Evolutionary conservation across 768 basidiomycete species (phyloP), one percentile per base, ranked within the genome.

Genomic region (Tricholoma terreum): DNA sequence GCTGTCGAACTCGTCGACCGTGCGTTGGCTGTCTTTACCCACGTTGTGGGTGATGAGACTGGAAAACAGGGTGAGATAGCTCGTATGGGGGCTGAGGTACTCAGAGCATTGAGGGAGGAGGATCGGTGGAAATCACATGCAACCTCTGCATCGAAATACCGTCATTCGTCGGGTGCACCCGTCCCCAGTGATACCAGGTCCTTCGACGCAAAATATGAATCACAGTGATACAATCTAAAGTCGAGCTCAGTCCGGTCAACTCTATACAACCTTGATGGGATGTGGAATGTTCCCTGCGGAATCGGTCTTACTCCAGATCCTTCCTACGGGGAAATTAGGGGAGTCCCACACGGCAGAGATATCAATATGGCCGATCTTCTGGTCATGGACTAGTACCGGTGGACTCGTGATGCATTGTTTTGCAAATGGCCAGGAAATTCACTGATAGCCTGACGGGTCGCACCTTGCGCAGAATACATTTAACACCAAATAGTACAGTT

Each of bases 41-140:
- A 69, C 31, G 73, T 73, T n/a, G 63, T 65, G 27, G 55, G 59
- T 30, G 71, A 75, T 38, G 75, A 74, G 60, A 59, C 60, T 43
- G 71, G 70, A 19, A 73, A 70, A 61, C 70, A 67, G 22, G 75
- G 70, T 17, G 73, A 76, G 55, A 74, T 75, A 27, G 75, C 77
- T 11, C 62, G 61, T 7, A 70, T 77, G 60, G 79, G 75, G 21
- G 63, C 75, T 45, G 72, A 75, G 56, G 73, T 78, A 12, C 63
- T 82, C 38, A 58, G 52, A 14, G 67, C 68, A 21, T 64, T 78
- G 50, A 64, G 68, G 3, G 68, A 67, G 54, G 72, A 72, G 27
- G 67, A 50, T 19, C 58, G 59, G 58, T 68, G 63, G 67, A 59
- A 55, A 52, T 43, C 59, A 31, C 64, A 63, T 27, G 45, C 22